A percentile compares a stretch with the other conserved stretches of the same genome.
Conservation (phyloP, 192 early-diverging fungal species). For the Coemansia brasiliensis region DNA sequence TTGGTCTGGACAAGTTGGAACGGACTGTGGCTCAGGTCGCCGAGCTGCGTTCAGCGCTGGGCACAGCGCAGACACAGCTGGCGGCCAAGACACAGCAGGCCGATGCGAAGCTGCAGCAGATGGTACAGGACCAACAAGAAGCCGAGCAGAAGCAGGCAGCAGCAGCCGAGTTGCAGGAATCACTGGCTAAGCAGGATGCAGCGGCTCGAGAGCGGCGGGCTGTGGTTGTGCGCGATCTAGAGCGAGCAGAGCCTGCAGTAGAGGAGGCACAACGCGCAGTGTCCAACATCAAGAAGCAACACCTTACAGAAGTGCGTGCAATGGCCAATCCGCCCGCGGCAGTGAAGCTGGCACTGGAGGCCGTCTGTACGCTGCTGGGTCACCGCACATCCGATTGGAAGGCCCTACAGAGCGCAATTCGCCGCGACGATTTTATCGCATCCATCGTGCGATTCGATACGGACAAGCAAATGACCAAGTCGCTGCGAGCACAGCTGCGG, state of each 20-base stretch:
- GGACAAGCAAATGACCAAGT: constrained; percentile 71
- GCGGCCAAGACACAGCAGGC: constrained; percentile 86
- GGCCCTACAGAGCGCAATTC: constrained; percentile 81
- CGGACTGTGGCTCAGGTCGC: constrained; percentile 95
- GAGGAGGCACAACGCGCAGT: constrained; percentile 92
- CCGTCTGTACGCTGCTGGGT: constrained; percentile 93
- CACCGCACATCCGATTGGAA: constrained; percentile 88
- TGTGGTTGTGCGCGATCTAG: constrained; percentile 86
- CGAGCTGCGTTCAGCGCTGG: constrained; percentile 84
- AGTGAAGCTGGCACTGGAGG: constrained; percentile 96
- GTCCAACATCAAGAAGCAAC: constrained; percentile 92
- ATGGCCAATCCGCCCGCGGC: constrained; percentile 97
- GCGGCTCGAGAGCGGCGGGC: constrained; percentile 75
- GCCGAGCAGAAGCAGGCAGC: constrained; percentile 86
- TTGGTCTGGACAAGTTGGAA: constrained; percentile 94
- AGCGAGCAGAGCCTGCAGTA: constrained; percentile 96
- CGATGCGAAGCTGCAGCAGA: constrained; percentile 92
- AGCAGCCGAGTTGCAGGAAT: constrained; percentile 76
- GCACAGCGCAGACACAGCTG: constrained; percentile 81
- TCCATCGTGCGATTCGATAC: constrained; percentile 97
- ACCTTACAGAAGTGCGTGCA: constrained; percentile 91
- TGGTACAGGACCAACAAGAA: constrained; percentile 92
- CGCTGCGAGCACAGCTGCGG: constrained; percentile 79
- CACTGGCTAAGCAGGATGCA: constrained; percentile 70
- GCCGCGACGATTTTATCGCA: constrained; percentile 95